Base-by-base conservation (phyloP, 1,284 basidiomycete genomes). In the Ganoderma lingzhi region DNA sequence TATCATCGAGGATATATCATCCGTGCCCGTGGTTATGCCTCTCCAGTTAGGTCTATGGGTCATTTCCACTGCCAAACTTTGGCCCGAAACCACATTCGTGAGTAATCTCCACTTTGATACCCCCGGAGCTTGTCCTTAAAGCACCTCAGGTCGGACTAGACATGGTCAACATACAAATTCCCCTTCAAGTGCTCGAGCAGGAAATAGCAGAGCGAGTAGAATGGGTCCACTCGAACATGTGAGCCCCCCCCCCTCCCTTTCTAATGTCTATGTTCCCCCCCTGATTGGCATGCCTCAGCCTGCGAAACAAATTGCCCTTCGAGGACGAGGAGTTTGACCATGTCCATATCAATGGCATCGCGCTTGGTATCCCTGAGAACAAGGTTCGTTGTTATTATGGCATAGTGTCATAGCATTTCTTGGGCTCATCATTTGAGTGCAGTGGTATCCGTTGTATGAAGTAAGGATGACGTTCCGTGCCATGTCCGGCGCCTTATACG, bases 141-240 rank as follows among this genome's bases (percentile, higher is more conserved):
- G 35, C 58, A 62, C 48, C 19, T 19, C 69, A 93, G 91, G 87
- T 93, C 70, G 92, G 92, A 30, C 92, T 91, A 75, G 92, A 93
- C 78, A 82, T 93, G 56, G 88, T 92, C 62, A 88, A 92, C 71
- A 82, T 93, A 3, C 92, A 93, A 79, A 83, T 90, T 65, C 85
- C 90, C 12, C 79, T 86, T 32, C 80, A 81, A 23, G 71, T 86
- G 28, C 76, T 93, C 17, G 86, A 88, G 15, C 76, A 81, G 10
- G 82, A 82, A 5, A 76, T 90, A 48, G 84, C 87, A 3, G 78
- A 80, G 6, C 87, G 91, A 28, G 86, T 93, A 78, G 80, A 83
- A 75, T 93, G 92, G 91, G 82, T 86, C 39, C 89, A 92, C 72
- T 91, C 92, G 28, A 93, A 93, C 74, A 91, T 93, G 92, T 93